phyloP scores from a whole-genome alignment of 2,329 filamentous ascomycete genomes.

The Penicillium verrucosum region DNA sequence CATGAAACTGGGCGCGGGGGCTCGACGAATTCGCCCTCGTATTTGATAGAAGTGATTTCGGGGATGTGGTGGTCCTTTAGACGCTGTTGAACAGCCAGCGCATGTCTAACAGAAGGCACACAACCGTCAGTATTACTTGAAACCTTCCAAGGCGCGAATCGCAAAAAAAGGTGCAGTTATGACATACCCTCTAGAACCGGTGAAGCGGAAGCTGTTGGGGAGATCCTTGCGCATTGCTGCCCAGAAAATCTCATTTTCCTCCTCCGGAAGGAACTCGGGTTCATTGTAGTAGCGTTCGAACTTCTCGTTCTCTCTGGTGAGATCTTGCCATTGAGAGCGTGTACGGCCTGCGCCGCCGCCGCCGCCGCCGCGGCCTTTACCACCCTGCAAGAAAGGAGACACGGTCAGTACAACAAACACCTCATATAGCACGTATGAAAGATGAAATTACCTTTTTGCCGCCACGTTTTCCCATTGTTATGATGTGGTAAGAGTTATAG shows the following conservation, averaged over 20 bases:
- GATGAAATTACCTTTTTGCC: conserved; percentile 27
- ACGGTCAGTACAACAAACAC: conserved; percentile 14
- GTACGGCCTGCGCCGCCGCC: conserved; percentile 38
- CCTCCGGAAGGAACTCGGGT: conserved; percentile 69
- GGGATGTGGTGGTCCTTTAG: conserved; percentile 87
- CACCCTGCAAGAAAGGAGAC: conserved; percentile 33
- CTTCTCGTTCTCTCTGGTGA: conserved; percentile 76
- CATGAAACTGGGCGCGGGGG: conserved; percentile 78
- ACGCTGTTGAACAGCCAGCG: conserved; percentile 84
- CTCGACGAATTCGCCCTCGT: conserved; percentile 78
- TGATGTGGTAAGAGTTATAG: conserved; percentile 5
- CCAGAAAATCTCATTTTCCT: conserved; percentile 82
- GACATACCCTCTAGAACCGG: conserved; percentile 80
- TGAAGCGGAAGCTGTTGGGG: conserved; percentile 97
- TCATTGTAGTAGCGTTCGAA: conserved; percentile 85
- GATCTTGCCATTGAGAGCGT: conserved; percentile 54
- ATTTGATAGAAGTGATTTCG: conserved; percentile 77
- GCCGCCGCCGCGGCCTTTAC: conserved; percentile 44
- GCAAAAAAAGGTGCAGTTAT: conserved; percentile 1
- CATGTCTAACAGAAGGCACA: conserved; percentile 60
- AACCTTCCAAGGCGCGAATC: neutral
- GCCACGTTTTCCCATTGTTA: conserved; percentile 33
- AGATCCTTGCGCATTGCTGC: conserved; percentile 75
- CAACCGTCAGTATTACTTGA: conserved; percentile 11
- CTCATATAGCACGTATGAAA: neutral